Conservation (phyloP, 495 filamentous ascomycete genomes). For the Paragyromitra xinjiangensis region DNA sequence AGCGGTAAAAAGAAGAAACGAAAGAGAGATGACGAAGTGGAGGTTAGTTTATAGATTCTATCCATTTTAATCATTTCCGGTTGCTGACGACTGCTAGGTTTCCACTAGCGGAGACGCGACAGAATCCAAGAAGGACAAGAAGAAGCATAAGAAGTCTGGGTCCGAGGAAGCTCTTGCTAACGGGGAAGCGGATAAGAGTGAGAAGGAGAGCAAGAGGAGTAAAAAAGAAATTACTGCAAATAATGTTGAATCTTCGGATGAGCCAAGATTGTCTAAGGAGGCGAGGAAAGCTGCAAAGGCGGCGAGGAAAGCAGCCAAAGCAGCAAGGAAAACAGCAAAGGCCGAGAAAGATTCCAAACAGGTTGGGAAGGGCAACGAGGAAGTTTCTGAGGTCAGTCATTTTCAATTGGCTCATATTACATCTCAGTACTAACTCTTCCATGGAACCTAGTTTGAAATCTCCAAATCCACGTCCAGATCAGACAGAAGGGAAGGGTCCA, state of each 20-base stretch:
- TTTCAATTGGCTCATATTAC: not conserved
- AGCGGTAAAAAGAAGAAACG: slow-evolving; percentile 42
- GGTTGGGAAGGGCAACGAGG: slow-evolving; percentile 46
- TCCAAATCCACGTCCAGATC: slow-evolving; percentile 19
- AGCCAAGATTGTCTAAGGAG: slow-evolving; percentile 45
- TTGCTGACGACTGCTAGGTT: slow-evolving; percentile 10
- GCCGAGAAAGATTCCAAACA: slow-evolving; percentile 55
- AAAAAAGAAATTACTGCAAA: slow-evolving; percentile 24
- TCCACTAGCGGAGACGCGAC: not conserved
- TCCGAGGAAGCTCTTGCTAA: slow-evolving; percentile 16
- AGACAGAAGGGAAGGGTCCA: slow-evolving; percentile 19
- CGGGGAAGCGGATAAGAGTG: slow-evolving; percentile 12
- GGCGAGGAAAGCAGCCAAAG: slow-evolving; percentile 49
- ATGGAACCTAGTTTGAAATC: slow-evolving; percentile 8
- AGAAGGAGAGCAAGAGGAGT: slow-evolving; percentile 44
- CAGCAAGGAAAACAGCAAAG: slow-evolving; percentile 57
- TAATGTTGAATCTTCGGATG: slow-evolving; percentile 13
- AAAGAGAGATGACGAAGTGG: slow-evolving; percentile 35
- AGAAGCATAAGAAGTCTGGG: slow-evolving; percentile 37
- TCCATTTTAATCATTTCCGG: slow-evolving; percentile 16
- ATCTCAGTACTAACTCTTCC: slow-evolving; percentile 9
- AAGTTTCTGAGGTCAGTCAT: slow-evolving; percentile 33
- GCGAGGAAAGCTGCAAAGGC: slow-evolving; percentile 28
- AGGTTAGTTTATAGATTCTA: slow-evolving; percentile 21
- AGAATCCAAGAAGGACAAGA: slow-evolving; percentile 39